These are phyloP conservation scores for Zoysia japonica DNA, from an alignment of 176 grass and related monocot species.

Conservation along the genomic window DNA sequence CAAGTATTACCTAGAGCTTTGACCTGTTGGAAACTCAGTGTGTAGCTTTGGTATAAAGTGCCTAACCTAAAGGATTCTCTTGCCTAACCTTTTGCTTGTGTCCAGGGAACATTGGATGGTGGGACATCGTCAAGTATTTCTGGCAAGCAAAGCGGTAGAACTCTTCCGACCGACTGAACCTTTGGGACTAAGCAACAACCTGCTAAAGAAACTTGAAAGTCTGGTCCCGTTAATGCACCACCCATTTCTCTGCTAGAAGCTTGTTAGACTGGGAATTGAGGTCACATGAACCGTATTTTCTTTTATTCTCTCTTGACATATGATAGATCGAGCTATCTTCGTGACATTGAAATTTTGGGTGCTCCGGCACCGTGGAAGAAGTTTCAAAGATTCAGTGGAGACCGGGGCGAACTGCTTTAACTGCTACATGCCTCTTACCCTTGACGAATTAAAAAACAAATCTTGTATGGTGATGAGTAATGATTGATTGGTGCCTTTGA, in stretches of 20 bases:
- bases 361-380: not conserved
- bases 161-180: constrained; percentile 26
- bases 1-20: constrained; percentile 12
- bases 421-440: not conserved
- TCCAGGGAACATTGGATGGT: constrained; percentile 16
- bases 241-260: not conserved
- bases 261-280: not conserved
- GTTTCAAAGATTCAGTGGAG: not conserved
- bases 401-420: not conserved
- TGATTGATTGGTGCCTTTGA: not conserved
- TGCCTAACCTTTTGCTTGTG: constrained; percentile 49
- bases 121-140: constrained; percentile 34
- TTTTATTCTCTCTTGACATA: not conserved
- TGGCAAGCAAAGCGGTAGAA: constrained; percentile 28
- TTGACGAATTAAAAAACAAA: not conserved
- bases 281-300: not conserved
- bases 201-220: constrained; percentile 22
- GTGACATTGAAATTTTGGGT: not conserved
- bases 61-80: constrained; percentile 51
- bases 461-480: not conserved
- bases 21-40: constrained; percentile 10
- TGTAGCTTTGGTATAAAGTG: constrained; percentile 24
- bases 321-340: not conserved
- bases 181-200: constrained; percentile 51
- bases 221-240: not conserved